A percentile compares a stretch with the other conserved stretches of the same genome.
These are phyloP conservation scores for Colletotrichum chrysophilum DNA, from an alignment of 2,329 filamentous ascomycete genomes.

Conservation along the genomic window DNA sequence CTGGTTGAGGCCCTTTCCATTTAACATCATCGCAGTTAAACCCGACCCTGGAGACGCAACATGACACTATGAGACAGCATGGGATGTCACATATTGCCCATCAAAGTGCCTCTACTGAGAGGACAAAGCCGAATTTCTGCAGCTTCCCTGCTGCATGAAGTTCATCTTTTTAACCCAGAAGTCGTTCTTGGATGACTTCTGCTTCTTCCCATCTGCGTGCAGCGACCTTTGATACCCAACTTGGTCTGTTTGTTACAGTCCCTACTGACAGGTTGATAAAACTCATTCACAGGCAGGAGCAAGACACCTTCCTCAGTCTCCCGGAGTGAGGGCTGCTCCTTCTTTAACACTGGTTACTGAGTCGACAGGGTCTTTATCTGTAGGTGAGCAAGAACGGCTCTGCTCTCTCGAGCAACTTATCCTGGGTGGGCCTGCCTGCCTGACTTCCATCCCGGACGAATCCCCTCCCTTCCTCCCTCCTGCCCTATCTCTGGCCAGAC, in stretches of 20 bases:
- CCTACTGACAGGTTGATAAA: not conserved
- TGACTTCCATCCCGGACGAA: not conserved
- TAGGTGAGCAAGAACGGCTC: not conserved
- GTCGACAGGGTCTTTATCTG: not conserved
- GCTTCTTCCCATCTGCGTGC: not conserved
- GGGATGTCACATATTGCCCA: not conserved
- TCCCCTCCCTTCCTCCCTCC: not conserved
- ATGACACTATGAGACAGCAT: not conserved
- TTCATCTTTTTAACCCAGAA: rapidly evolving
- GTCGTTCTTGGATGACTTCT: not conserved
- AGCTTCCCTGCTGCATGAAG: not conserved
- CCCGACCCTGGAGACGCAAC: not conserved
- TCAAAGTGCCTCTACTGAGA: not conserved
- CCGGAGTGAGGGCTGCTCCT: not conserved
- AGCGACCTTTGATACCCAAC: not conserved
- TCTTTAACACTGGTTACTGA: not conserved
- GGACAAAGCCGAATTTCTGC: not conserved
- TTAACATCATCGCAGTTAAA: not conserved
- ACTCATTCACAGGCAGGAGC: not conserved
- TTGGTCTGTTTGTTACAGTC: not conserved
- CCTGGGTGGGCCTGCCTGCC: not conserved
- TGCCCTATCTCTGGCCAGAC: not conserved
- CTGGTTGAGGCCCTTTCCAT: not conserved
- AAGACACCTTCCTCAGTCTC: not conserved
- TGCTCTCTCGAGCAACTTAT: not conserved